These are phyloP conservation scores for Chrysosphaeria jannelii DNA, from an alignment of 2,329 filamentous ascomycete species.

Conservation along the genomic window DNA sequence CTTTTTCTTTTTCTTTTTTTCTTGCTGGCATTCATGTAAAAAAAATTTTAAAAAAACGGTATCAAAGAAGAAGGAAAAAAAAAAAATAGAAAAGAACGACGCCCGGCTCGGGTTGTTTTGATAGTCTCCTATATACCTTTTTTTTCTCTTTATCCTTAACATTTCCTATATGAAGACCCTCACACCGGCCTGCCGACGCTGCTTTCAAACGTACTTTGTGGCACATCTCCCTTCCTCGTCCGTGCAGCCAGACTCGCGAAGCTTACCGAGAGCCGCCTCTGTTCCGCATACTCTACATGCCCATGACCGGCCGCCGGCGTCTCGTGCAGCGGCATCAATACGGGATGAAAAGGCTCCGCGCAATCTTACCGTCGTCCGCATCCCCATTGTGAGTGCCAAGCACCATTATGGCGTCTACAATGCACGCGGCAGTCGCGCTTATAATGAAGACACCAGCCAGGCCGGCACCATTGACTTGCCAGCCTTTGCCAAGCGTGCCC, in stretches of 20 bases:
- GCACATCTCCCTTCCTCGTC: constrained; percentile 86
- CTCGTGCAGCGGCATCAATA: constrained; percentile 8
- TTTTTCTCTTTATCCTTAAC: too few relatives aligned
- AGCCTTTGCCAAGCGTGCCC: constrained; percentile 63
- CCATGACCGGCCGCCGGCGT: constrained; percentile 21
- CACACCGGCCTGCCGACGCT: constrained; percentile 3
- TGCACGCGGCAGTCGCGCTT: constrained; percentile 52
- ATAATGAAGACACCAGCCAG: constrained; percentile 87
- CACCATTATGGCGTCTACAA: constrained; percentile 73
- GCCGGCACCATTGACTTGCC: constrained; percentile 80
- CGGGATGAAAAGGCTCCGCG: too few relatives aligned
- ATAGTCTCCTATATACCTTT: too few relatives aligned
- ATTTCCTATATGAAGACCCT: too few relatives aligned
- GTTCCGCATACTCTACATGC: constrained; percentile 30
- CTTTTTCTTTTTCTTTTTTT: too few relatives aligned
- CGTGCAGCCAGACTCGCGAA: constrained; percentile 56
- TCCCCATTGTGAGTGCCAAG: constrained; percentile 75
- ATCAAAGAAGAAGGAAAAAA: too few relatives aligned
- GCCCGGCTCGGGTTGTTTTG: too few relatives aligned
- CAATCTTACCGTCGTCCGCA: constrained; percentile 80
- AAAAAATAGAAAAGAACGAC: too few relatives aligned
- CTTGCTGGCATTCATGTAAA: too few relatives aligned
- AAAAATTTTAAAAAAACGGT: too few relatives aligned
- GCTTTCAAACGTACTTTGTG: constrained; percentile 90
- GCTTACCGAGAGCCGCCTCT: constrained; percentile 54